Conservation (phyloP, 2,329 filamentous ascomycete genomes). For the Botrytis deweyae region DNA sequence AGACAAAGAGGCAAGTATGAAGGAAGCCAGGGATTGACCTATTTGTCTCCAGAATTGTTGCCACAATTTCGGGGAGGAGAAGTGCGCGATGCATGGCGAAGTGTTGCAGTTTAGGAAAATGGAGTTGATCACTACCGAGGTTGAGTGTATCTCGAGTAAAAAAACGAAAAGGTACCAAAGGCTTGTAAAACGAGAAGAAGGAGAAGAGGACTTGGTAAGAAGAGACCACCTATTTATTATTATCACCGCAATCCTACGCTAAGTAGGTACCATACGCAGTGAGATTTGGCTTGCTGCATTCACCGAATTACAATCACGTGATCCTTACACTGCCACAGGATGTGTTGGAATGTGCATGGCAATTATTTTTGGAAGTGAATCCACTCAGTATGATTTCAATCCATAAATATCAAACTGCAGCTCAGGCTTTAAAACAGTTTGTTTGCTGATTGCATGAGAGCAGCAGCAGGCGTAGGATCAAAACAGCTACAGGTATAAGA, state of each 20-base stretch:
- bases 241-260: not conserved
- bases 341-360: not conserved
- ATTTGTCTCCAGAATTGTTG: not conserved
- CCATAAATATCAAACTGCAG: not conserved
- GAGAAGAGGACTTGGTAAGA: too few relatives aligned
- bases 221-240: not conserved
- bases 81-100: conserved; percentile 8
- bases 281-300: not conserved
- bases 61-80: not conserved
- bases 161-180: not conserved
- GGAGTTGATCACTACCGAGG: not conserved
- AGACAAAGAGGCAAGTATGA: conserved; percentile 3
- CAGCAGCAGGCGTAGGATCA: not conserved
- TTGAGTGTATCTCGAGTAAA: not conserved
- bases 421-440: not conserved
- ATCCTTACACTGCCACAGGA: not conserved
- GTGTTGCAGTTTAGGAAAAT: not conserved
- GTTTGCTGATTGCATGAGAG: not conserved
- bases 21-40: not conserved
- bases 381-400: not conserved
- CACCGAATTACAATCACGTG: not conserved
- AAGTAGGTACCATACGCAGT: not conserved
- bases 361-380: not conserved
- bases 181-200: not conserved
- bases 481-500: not conserved